Percentiles rank a stretch among this genome's conserved stretches.
Evolutionary conservation across 2,329 filamentous ascomycete genomes (phyloP).

Genomic region (Sordariomycetes sp.): DNA sequence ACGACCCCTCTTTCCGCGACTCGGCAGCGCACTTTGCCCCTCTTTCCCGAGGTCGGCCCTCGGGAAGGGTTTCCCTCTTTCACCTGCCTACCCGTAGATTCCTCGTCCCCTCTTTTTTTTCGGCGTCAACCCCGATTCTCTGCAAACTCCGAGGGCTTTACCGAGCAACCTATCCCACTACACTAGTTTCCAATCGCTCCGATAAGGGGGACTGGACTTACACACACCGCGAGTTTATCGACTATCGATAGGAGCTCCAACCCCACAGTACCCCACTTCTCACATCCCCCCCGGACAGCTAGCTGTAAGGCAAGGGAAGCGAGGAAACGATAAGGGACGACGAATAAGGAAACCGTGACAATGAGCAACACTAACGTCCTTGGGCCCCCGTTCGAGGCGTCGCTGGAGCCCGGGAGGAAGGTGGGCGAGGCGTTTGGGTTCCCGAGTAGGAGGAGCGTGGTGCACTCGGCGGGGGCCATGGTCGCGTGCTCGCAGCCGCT

Average conservation of each 20-base stretch:
- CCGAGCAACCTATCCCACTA: too few relatives aligned
- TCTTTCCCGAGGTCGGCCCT: neutral
- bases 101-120: too few relatives aligned
- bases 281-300: too few relatives aligned
- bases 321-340: too few relatives aligned
- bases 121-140: too few relatives aligned
- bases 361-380: neutral
- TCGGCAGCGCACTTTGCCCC: neutral
- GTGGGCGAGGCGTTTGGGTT: constrained; percentile 1
- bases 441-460: constrained; percentile 56
- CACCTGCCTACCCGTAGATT: neutral
- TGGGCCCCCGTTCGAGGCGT: neutral
- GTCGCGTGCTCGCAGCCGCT: constrained; percentile 83
- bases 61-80: neutral
- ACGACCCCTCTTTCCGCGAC: neutral
- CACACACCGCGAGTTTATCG: too few relatives aligned
- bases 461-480: constrained; percentile 87
- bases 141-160: too few relatives aligned
- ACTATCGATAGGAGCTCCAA: too few relatives aligned
- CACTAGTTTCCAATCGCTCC: too few relatives aligned
- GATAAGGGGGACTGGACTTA: too few relatives aligned
- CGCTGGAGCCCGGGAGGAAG: neutral
- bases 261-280: too few relatives aligned
- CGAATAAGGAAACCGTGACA: neutral
- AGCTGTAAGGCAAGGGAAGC: too few relatives aligned